These are phyloP conservation scores for Cordyceps fumosorosea DNA, from an alignment of 2,329 filamentous ascomycete species.

Conservation along the genomic window DNA sequence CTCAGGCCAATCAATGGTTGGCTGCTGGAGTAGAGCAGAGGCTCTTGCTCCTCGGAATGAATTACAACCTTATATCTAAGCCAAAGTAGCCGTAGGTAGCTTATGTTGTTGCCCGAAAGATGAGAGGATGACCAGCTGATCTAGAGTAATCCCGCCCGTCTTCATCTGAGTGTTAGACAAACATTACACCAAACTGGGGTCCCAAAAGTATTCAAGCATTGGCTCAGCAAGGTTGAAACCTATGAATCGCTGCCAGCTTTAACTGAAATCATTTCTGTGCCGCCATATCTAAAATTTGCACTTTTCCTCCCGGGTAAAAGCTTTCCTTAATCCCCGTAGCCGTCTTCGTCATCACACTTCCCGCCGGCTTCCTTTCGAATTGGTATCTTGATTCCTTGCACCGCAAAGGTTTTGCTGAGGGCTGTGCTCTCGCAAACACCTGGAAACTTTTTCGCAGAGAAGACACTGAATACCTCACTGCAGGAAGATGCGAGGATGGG, in stretches of 20 bases:
- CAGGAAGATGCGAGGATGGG: conserved; percentile 81
- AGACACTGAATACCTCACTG: conserved; percentile 87
- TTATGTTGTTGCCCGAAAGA: too few species aligned
- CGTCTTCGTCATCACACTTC: conserved; percentile 47
- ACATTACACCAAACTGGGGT: not conserved
- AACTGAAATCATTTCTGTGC: not conserved
- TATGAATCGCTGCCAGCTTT: not conserved
- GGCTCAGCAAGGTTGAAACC: not conserved
- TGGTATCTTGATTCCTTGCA: conserved; percentile 93
- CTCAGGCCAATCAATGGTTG: too few species aligned
- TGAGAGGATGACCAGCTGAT: too few species aligned
- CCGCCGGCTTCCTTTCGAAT: conserved; percentile 76
- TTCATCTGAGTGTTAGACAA: too few species aligned
- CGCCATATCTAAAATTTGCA: not conserved
- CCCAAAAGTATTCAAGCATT: not conserved
- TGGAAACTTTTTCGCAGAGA: conserved; percentile 95
- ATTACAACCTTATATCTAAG: too few species aligned
- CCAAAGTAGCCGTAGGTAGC: too few species aligned
- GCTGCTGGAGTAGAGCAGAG: too few species aligned
- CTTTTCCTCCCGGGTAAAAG: too few species aligned
- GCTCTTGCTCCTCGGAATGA: too few species aligned
- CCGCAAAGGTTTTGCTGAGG: conserved; percentile 86
- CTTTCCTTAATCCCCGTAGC: conserved; percentile 27
- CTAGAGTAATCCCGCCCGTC: too few species aligned
- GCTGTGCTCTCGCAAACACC: conserved; percentile 91